Percentiles rank a stretch among this genome's conserved stretches.
phyloP scores from a whole-genome alignment of 257 asterid genomes.

The Fraxinus anomala region DNA sequence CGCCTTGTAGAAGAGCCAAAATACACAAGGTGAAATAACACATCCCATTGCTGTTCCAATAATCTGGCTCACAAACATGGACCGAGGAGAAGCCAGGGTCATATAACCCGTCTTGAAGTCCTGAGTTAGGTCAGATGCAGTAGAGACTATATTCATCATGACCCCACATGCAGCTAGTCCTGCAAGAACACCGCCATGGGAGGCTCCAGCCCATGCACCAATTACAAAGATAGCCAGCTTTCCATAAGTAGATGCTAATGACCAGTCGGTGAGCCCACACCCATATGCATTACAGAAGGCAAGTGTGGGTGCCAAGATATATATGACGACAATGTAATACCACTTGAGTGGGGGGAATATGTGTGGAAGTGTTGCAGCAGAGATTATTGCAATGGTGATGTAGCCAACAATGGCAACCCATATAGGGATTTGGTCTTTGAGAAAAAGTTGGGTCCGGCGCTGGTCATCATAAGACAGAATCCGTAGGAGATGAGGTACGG shows the following conservation, averaged over 20 bases:
- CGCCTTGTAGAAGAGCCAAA: slow-evolving; percentile 4
- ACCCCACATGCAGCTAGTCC: slow-evolving; percentile 4
- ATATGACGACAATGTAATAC: slow-evolving; percentile 6
- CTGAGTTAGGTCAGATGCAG: background rate
- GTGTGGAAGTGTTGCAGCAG: background rate
- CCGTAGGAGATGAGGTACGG: background rate
- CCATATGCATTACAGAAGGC: background rate
- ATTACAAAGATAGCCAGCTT: background rate
- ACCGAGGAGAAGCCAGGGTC: background rate
- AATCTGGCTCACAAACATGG: slow-evolving; percentile 6
- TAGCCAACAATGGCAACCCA: background rate
- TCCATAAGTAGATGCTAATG: slow-evolving; percentile 5
- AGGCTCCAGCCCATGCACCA: background rate
- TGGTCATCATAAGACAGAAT: background rate
- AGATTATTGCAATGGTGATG: slow-evolving; percentile 1
- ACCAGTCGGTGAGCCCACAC: background rate
- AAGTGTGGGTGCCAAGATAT: slow-evolving; percentile 1
- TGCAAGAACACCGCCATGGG: slow-evolving; percentile 1
- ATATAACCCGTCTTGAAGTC: slow-evolving; percentile 7
- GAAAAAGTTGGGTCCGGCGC: background rate
- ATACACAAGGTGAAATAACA: background rate
- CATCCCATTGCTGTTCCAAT: slow-evolving; percentile 9
- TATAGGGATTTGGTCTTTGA: background rate
- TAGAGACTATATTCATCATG: slow-evolving; percentile 1
- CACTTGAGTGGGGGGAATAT: background rate